Evolutionary conservation across 306 rosid species (phyloP), one percentile per base, ranked within the genome.

Genomic region (Cyamopsis tetragonoloba): DNA sequence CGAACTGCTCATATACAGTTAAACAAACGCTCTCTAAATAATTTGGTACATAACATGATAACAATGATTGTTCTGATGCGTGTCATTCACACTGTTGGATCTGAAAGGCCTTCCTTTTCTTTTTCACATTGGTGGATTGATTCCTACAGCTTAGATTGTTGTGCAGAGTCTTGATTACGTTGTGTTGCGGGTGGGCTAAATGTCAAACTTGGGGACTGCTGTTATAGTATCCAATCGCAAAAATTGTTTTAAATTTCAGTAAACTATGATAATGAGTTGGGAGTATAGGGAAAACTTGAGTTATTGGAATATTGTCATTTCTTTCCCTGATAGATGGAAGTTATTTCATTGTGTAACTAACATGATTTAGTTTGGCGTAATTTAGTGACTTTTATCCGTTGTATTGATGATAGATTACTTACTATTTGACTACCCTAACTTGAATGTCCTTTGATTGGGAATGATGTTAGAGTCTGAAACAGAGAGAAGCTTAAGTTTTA

Each of bases 401-500:
- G 37, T 30, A 58, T 23, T 49, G 17, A 37, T 62, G n/a, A 67
- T 41, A 43, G 30, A 55, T 17, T 53, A 18, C 56, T 49, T 28
- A 65, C 65, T 73, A 27, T 46, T 37, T 37, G 30, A 28, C 17
- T 19, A 30, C 8, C 56, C 31, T 51, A 15, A 28, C 70, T 30
- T 69, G 71, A 70, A 41, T 18, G 49, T 75, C 46, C 63, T 55
- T 44, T 22, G 56, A 13, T 57, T 62, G 61, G 77, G 3, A 51
- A 66, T 51, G 0, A 15, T 67, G 23, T 71, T 75, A 62, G 91
- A 79, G 82, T 79, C 88, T 37, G 86, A 83, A 66, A 43, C 87
- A 71, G 96, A 82, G 26, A 85, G 73, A 77, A 83, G 77, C 68
- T 7, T 8, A 72, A 81, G 79, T 34, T 91, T 91, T 47, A 86